Evolutionary conservation across 495 filamentous ascomycete genomes (phyloP).

Genomic region (Bathelium albidoporum): DNA sequence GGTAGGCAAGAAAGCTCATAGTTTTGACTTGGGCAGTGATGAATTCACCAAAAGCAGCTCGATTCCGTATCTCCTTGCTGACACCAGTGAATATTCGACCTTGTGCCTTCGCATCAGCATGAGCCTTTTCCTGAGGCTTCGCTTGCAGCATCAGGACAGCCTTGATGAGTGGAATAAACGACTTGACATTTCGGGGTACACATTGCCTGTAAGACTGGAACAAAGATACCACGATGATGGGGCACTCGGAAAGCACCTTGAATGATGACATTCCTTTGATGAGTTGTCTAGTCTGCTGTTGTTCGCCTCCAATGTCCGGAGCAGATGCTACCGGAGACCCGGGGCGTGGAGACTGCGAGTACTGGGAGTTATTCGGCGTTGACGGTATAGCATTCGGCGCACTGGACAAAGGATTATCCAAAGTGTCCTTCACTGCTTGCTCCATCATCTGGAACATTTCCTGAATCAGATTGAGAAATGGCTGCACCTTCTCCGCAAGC

Average conservation of each 20-base stretch:
- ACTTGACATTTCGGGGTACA: slow-evolving; percentile 75
- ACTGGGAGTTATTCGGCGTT: slow-evolving; percentile 65
- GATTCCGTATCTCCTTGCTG: slow-evolving; percentile 85
- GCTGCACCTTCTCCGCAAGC: slow-evolving; percentile 68
- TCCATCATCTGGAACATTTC: slow-evolving; percentile 95
- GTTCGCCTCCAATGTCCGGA: slow-evolving; percentile 61
- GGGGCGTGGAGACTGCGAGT: slow-evolving; percentile 77
- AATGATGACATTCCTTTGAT: slow-evolving; percentile 95
- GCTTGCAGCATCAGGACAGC: slow-evolving; percentile 81
- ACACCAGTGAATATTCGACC: slow-evolving; percentile 83
- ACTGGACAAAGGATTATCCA: slow-evolving; percentile 61
- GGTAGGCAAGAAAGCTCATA: slow-evolving; percentile 95
- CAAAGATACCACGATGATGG: slow-evolving; percentile 96
- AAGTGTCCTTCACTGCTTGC: slow-evolving; percentile 82
- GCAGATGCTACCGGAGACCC: slow-evolving; percentile 74
- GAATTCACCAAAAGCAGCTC: slow-evolving; percentile 92
- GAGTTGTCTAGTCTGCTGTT: slow-evolving; percentile 68
- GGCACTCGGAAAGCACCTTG: slow-evolving; percentile 94
- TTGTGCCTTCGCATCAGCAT: slow-evolving; percentile 65
- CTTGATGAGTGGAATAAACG: slow-evolving; percentile 90
- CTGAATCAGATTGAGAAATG: slow-evolving; percentile 82
- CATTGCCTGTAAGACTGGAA: slow-evolving; percentile 82
- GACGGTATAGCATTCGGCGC: slow-evolving; percentile 47
- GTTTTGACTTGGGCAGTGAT: slow-evolving; percentile 98
- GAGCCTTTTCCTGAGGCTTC: slow-evolving; percentile 85